Evolutionary conservation across 1,284 basidiomycete genomes (phyloP).

Genomic region (Serendipita sp.): DNA sequence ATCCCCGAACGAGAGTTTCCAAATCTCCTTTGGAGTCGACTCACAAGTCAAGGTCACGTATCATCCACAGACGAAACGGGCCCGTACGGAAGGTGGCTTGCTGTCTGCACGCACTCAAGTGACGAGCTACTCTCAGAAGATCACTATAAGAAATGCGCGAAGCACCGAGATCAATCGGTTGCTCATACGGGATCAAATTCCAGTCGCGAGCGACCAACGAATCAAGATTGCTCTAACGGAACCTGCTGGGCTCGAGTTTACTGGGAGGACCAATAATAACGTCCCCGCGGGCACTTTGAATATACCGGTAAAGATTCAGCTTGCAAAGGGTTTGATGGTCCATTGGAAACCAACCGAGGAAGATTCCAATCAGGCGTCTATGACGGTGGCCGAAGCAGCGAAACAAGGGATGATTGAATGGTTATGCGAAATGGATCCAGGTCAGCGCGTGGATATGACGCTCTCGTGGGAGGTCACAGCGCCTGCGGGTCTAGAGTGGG

Average conservation of each 20-base stretch:
- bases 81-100: conserved; percentile 10
- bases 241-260: conserved; percentile 7
- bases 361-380: neutral
- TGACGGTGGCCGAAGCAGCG: conserved; percentile 1
- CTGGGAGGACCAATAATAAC: neutral
- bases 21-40: conserved; percentile 15
- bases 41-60: conserved; percentile 15
- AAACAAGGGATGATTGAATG: conserved; percentile 16
- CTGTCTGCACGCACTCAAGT: conserved; percentile 10
- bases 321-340: neutral
- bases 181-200: conserved; percentile 16
- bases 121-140: conserved; percentile 14
- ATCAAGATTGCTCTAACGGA: conserved; percentile 15
- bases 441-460: conserved; percentile 12
- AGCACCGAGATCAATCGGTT: conserved; percentile 9
- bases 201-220: conserved; percentile 14
- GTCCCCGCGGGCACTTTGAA: neutral
- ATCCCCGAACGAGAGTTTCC: conserved; percentile 15
- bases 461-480: conserved; percentile 15
- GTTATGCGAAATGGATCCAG: conserved; percentile 13
- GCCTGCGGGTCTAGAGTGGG: conserved; percentile 15
- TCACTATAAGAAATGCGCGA: conserved; percentile 15
- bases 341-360: conserved; percentile 8
- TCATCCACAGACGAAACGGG: conserved; percentile 14
- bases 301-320: neutral